These are phyloP conservation scores for Heliosperma pusillum DNA, from an alignment of 148 eudicot species.

Conservation along the genomic window DNA sequence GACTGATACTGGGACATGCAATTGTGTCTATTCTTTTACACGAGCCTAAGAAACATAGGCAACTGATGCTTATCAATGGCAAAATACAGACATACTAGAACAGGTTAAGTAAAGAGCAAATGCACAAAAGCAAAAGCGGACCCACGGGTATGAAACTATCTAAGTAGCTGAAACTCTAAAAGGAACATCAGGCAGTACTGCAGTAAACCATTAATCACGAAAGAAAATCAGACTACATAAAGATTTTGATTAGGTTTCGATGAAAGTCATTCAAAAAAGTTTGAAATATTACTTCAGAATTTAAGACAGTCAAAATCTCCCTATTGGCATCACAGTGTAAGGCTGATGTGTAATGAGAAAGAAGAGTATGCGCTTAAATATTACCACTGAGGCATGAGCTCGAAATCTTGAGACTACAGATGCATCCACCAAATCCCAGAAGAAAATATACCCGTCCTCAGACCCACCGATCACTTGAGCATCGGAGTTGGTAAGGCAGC, in stretches of 20 bases:
- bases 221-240: neutral
- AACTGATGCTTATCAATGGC: neutral
- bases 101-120: no score
- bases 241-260: neutral
- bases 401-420: slow-evolving; percentile 70
- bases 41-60: neutral
- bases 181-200: neutral
- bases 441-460: slow-evolving; percentile 82
- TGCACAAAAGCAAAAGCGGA: no score
- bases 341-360: neutral
- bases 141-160: neutral
- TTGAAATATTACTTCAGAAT: neutral
- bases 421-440: slow-evolving; percentile 99
- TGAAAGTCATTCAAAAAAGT: neutral
- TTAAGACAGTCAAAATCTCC: neutral
- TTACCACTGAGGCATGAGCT: slow-evolving; percentile 93
- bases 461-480: slow-evolving; percentile 90
- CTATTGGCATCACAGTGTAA: neutral
- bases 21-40: neutral
- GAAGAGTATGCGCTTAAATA: slow-evolving; percentile 11
- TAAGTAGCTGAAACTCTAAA: neutral
- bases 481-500: slow-evolving; percentile 91
- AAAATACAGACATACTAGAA: no score
- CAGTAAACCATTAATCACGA: neutral
- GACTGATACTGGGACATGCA: neutral